Evolutionary conservation across 2,329 filamentous ascomycete species (phyloP).

Genomic region (Botrytis medusae): DNA sequence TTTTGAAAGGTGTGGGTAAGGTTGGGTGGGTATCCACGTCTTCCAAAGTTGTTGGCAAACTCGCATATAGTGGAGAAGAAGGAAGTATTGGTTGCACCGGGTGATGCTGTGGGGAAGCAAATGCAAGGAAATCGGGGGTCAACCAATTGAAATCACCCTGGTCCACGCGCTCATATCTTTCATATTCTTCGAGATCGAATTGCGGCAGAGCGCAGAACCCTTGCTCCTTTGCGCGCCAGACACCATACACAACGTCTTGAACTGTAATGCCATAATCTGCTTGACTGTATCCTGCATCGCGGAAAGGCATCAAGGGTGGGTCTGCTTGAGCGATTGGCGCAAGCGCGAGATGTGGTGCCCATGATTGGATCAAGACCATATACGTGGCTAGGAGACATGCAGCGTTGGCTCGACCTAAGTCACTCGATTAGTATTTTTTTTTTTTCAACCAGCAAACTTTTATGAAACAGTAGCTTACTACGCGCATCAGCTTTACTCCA

Average conservation of each 20-base stretch:
- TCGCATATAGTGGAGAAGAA: constrained; percentile 70
- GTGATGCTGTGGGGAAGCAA: constrained; percentile 87
- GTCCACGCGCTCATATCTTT: constrained; percentile 91
- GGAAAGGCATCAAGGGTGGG: constrained; percentile 97
- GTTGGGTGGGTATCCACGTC: constrained; percentile 69
- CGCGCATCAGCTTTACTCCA: constrained; percentile 91
- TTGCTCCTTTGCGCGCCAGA: constrained; percentile 98
- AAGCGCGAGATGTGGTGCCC: constrained; percentile 92
- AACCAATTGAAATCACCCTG: constrained; percentile 99
- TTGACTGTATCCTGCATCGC: constrained; percentile 97
- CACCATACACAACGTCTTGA: constrained; percentile 96
- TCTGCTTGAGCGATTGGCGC: constrained; percentile 96
- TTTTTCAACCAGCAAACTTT: background rate
- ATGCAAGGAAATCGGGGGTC: constrained; percentile 90
- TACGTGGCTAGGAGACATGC: constrained; percentile 95
- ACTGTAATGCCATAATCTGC: constrained; percentile 95
- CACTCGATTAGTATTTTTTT: constrained; percentile 35
- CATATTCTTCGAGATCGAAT: constrained; percentile 96
- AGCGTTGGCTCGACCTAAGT: constrained; percentile 82
- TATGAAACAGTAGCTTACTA: constrained; percentile 57
- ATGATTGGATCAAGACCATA: constrained; percentile 97
- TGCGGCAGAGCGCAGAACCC: constrained; percentile 86
- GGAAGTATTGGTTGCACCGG: constrained; percentile 71
- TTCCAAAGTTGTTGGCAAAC: constrained; percentile 72
- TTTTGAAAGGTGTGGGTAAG: constrained; percentile 88